Evolutionary conservation across 116 monocot genomes (phyloP), one percentile per base, ranked within the genome.

Genomic region (Phalaenopsis hybrid): DNA sequence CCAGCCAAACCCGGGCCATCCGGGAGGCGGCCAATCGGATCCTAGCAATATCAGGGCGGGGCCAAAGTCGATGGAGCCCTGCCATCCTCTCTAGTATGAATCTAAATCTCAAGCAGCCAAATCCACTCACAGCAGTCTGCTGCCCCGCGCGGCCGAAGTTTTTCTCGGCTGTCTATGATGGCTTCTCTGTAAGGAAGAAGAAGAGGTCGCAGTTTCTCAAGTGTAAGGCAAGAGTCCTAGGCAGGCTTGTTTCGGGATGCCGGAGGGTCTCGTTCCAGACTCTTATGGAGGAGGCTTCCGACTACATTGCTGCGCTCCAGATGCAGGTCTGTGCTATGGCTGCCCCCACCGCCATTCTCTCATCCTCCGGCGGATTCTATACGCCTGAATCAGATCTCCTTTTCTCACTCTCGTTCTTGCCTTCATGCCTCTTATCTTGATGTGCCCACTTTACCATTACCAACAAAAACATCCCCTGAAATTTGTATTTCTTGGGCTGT

Each of bases 271-370:
- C 89, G 43, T 87, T 95, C 17, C 89, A 91, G 74, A 79, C 49
- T 48, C 86, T 95, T 51, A 84, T 92, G 13, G 88, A 86, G 68
- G 95, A 95, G 86, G 82, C 92, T 3, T 85, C 91, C 69, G 95
- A 95, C 80, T 95, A 95, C 89, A 95, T 95, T 57, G 86, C 92
- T 4, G 95, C 95, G 65, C 89, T 95, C 20, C 88, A 95, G 95
- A 95, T 95, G 95, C 95, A 95, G 84, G 87, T 95, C 65, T 77
- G 88, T 6, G 87, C 92, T 61, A 95, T 95, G 95, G 85, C 74
- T 79, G 83, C 85, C 4, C 86, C 91, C 81, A 74, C 92, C 45
- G 81, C 89, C 37, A 37, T 37, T 37, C 2, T 37, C 37, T 37
- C 37, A 37, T 37, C 37, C 37, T 37, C 37, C 37, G 61, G 84